Evolutionary conservation across 306 rosid genomes (phyloP).

Genomic region (Alnus rubra): DNA sequence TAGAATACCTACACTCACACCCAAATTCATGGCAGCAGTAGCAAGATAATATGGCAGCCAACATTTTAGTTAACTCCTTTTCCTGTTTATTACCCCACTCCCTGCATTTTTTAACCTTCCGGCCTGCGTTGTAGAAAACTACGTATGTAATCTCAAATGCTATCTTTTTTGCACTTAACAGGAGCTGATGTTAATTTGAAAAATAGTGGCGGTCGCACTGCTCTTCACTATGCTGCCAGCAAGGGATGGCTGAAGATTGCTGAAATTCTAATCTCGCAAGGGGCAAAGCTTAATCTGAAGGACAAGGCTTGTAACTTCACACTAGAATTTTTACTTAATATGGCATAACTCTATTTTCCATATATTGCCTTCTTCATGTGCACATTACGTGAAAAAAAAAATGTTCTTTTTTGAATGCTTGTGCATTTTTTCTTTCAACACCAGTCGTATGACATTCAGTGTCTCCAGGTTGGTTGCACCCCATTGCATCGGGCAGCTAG

Average conservation of each 20-base stretch:
- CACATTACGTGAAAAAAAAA: not conserved
- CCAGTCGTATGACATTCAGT: not conserved
- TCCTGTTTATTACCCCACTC: not conserved
- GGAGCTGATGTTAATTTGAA: slow-evolving; percentile 81
- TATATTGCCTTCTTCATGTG: slow-evolving; percentile 3
- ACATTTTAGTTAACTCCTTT: not conserved
- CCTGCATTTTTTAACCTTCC: not conserved
- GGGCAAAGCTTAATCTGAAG: slow-evolving; percentile 71
- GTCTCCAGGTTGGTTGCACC: slow-evolving; percentile 78
- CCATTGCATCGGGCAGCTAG: slow-evolving; percentile 95
- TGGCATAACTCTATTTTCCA: slow-evolving; percentile 16
- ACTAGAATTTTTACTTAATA: slow-evolving; percentile 11
- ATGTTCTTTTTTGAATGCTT: not conserved
- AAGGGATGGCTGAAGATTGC: slow-evolving; percentile 86
- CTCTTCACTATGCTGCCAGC: slow-evolving; percentile 95
- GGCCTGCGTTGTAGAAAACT: slow-evolving; percentile 10
- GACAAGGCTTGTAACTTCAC: slow-evolving; percentile 67
- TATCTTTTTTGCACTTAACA: slow-evolving; percentile 33
- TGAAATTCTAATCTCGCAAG: slow-evolving; percentile 61
- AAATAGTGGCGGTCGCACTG: slow-evolving; percentile 77
- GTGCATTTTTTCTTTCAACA: not conserved
- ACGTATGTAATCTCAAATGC: slow-evolving; percentile 14
- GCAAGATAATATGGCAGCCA: not conserved
- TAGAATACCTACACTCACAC: not conserved
- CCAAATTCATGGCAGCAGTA: not conserved